Evolutionary conservation across 2,329 filamentous ascomycete genomes (phyloP).

Genomic region (Seiridium unicorne): DNA sequence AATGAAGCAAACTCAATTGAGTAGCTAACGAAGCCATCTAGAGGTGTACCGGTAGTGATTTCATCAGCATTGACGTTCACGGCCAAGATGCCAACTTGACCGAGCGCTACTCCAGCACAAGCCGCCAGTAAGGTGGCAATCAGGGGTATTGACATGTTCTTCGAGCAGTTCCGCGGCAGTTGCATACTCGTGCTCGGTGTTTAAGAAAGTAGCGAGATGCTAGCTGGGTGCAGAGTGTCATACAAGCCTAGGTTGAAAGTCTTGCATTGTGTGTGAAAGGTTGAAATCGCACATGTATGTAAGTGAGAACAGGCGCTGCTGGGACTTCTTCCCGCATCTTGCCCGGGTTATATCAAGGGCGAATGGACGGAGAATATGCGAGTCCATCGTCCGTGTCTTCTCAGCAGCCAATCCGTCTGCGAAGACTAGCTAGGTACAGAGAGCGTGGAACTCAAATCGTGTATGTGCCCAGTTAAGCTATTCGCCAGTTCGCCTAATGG

Average conservation of each 20-base stretch:
- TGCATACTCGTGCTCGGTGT: no score
- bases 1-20: constrained; percentile 40
- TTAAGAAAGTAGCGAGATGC: background rate
- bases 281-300: background rate
- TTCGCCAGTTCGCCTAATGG: background rate
- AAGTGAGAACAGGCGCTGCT: no score
- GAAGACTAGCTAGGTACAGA: background rate
- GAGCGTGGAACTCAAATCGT: background rate
- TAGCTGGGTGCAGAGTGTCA: background rate
- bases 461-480: background rate
- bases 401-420: background rate
- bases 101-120: constrained; percentile 6
- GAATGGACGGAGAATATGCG: constrained; percentile 4
- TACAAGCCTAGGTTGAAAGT: background rate
- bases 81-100: background rate
- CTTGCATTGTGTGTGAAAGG: background rate
- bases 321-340: background rate
- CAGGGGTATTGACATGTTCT: constrained; percentile 11
- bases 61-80: constrained; percentile 11
- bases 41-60: constrained; percentile 22
- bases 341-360: background rate
- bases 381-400: background rate
- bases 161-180: background rate
- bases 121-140: constrained; percentile 13
- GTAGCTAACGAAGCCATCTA: constrained; percentile 39